A percentile compares a stretch with the other conserved stretches of the same genome.
Conservation (phyloP, 495 filamentous ascomycete genomes). For the Hypoxylon trugodes region DNA sequence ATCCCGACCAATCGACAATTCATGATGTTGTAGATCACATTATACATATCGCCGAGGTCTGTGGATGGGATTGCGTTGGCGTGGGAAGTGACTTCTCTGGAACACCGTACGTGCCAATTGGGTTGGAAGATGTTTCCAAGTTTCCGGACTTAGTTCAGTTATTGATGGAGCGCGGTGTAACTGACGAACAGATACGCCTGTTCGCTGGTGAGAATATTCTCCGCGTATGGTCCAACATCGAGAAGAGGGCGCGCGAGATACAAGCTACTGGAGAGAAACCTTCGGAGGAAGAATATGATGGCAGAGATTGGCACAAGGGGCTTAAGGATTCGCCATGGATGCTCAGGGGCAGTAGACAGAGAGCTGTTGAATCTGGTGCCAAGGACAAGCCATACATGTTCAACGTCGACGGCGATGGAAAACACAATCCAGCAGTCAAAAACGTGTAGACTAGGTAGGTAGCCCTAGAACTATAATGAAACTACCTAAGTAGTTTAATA, state of each 20-base stretch:
- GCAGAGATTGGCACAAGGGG: conserved; percentile 30
- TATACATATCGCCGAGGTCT: conserved; percentile 60
- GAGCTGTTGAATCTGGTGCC: conserved; percentile 19
- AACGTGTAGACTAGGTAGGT: background rate
- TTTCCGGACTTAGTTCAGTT: conserved; percentile 33
- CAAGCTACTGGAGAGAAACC: conserved; percentile 34
- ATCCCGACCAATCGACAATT: conserved; percentile 65
- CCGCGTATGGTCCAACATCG: conserved; percentile 31
- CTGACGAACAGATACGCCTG: conserved; percentile 59
- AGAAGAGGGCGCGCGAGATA: conserved; percentile 27
- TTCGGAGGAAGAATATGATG: conserved; percentile 33
- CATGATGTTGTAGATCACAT: conserved; percentile 71
- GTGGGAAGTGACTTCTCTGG: conserved; percentile 73
- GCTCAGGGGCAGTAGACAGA: conserved; percentile 30
- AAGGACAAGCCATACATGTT: conserved; percentile 23
- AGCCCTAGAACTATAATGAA: background rate
- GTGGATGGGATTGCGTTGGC: conserved; percentile 69
- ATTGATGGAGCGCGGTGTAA: conserved; percentile 57
- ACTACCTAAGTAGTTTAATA: too few species aligned
- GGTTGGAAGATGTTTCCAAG: conserved; percentile 56
- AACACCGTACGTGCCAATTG: conserved; percentile 56
- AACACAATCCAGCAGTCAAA: conserved; percentile 20
- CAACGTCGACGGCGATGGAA: conserved; percentile 14
- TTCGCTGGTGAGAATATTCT: conserved; percentile 65
- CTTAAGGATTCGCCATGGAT: conserved; percentile 32